Conservation (phyloP, 139 green algal species). For the Chlorella sp. region DNA sequence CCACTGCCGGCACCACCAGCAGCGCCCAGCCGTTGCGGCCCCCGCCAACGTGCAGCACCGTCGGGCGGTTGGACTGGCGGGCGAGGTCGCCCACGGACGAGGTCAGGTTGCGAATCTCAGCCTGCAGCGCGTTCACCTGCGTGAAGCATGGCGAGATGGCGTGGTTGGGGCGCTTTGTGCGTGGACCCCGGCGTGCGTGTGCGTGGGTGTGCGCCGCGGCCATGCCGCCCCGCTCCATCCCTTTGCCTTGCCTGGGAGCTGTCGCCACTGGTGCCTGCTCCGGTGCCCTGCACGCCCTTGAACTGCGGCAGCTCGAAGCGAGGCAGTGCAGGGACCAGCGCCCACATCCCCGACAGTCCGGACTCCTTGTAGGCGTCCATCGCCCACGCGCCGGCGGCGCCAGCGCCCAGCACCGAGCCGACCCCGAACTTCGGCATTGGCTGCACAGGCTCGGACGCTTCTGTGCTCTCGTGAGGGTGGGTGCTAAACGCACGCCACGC, state of each 20-base stretch:
- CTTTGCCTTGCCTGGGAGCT: too few species aligned
- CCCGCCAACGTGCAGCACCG: not conserved
- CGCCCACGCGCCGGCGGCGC: not conserved
- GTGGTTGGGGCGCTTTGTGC: too few species aligned
- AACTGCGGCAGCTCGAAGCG: too few species aligned
- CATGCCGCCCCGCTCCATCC: too few species aligned
- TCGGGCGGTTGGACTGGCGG: slow-evolving; percentile 3
- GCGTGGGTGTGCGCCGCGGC: too few species aligned
- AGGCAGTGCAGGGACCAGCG: not conserved
- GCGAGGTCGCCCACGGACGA: slow-evolving; percentile 24
- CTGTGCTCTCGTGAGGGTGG: too few species aligned
- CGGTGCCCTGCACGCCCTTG: not conserved
- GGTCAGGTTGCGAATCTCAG: slow-evolving; percentile 24
- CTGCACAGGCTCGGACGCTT: too few species aligned
- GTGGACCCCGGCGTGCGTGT: too few species aligned
- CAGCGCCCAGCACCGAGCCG: not conserved
- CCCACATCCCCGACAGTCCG: not conserved
- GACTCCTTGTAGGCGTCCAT: not conserved
- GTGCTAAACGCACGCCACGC: too few species aligned
- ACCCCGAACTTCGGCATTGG: not conserved
- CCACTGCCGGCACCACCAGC: slow-evolving; percentile 9
- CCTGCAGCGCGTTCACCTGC: slow-evolving; percentile 26
- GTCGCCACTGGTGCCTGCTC: too few species aligned
- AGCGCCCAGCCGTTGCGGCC: slow-evolving; percentile 13
- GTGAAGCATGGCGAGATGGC: not conserved